Evolutionary conservation across 345 rosid genomes (phyloP).

Genomic region (Iberis pinnata): DNA sequence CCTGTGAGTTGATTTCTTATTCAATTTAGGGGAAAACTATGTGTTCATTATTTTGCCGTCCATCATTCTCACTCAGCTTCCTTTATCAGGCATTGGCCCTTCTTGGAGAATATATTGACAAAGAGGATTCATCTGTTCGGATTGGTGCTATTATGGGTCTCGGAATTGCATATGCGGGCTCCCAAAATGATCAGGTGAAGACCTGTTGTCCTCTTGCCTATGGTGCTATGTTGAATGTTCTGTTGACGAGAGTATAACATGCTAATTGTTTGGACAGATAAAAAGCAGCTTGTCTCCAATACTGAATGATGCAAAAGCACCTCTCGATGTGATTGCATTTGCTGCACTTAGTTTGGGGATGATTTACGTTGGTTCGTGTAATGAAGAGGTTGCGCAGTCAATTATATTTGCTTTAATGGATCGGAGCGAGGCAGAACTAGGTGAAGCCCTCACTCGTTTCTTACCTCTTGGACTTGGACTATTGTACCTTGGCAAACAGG

Average conservation of each 20-base stretch:
- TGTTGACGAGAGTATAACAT: constrained; percentile 2
- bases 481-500: constrained; percentile 97
- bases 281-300: constrained; percentile 52
- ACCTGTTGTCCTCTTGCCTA: constrained; percentile 8
- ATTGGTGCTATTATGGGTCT: constrained; percentile 97
- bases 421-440: constrained; percentile 75
- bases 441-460: constrained; percentile 74
- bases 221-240: constrained; percentile 13
- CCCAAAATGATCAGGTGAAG: constrained; percentile 66
- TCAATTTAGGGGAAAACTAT: neutral
- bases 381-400: constrained; percentile 91
- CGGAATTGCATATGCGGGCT: constrained; percentile 91
- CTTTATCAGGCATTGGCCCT: constrained; percentile 78
- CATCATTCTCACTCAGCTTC: constrained; percentile 21
- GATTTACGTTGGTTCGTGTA: constrained; percentile 90
- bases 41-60: neutral
- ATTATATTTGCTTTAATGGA: constrained; percentile 84
- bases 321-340: constrained; percentile 84
- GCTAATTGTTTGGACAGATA: constrained; percentile 42
- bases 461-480: constrained; percentile 94
- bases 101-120: constrained; percentile 59
- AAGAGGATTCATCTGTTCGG: constrained; percentile 74
- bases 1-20: constrained; percentile 54
- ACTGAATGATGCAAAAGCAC: constrained; percentile 58
- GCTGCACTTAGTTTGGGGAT: constrained; percentile 86